Percentiles rank a stretch among this genome's conserved stretches.
Evolutionary conservation across 345 rosid species (phyloP).

Genomic region (Acer negundo): DNA sequence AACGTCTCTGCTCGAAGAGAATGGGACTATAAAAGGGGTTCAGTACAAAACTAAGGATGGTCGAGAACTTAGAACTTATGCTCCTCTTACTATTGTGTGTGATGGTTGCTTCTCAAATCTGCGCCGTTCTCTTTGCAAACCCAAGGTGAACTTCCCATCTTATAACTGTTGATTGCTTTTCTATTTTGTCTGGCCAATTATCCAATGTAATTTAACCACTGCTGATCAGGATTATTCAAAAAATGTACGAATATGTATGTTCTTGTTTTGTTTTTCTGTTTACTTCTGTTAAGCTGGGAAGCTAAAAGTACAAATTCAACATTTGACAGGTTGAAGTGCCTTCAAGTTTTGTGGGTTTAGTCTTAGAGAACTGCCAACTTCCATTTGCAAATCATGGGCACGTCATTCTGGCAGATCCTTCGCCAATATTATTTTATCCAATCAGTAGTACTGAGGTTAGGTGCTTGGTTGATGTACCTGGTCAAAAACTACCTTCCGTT

Average conservation of each 20-base stretch:
- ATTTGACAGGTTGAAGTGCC: slow-evolving; percentile 50
- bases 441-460: slow-evolving; percentile 54
- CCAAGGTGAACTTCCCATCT: slow-evolving; percentile 37
- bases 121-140: slow-evolving; percentile 60
- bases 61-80: slow-evolving; percentile 39
- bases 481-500: slow-evolving; percentile 47
- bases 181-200: neutral
- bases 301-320: neutral
- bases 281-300: neutral
- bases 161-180: neutral
- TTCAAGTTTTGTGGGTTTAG: slow-evolving; percentile 50
- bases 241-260: neutral
- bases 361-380: slow-evolving; percentile 53
- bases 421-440: slow-evolving; percentile 56
- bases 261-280: slow-evolving; percentile 2
- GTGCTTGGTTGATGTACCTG: slow-evolving; percentile 54
- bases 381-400: slow-evolving; percentile 53
- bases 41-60: slow-evolving; percentile 57
- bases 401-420: slow-evolving; percentile 55
- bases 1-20: slow-evolving; percentile 50
- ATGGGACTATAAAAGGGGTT: slow-evolving; percentile 49
- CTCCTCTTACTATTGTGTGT: slow-evolving; percentile 60
- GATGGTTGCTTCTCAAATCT: slow-evolving; percentile 66
- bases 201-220: neutral
- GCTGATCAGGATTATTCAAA: neutral